These are phyloP conservation scores for Emergomyces orientalis DNA, from an alignment of 2,329 filamentous ascomycete species.

Conservation along the genomic window DNA sequence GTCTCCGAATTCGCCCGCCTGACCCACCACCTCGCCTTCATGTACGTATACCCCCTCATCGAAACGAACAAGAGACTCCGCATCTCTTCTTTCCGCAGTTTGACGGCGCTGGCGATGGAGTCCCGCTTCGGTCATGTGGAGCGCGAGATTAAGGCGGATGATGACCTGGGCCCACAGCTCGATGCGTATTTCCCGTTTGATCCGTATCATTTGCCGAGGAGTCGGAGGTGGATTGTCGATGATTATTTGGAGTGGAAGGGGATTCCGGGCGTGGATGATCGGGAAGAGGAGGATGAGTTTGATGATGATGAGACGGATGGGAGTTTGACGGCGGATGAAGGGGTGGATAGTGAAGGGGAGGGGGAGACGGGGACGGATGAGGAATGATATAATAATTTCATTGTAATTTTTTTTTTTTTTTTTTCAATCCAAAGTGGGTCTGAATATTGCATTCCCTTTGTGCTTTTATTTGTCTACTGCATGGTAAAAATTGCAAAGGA, in stretches of 20 bases:
- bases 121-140: conserved; percentile 37
- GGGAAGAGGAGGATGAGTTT: conserved; percentile 45
- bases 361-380: conserved; percentile 38
- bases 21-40: conserved; percentile 71
- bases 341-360: conserved; percentile 31
- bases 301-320: conserved; percentile 32
- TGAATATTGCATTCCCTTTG: background rate
- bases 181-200: conserved; percentile 97
- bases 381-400: conserved; percentile 22
- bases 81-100: conserved; percentile 55
- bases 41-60: conserved; percentile 80
- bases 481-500: background rate
- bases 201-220: conserved; percentile 81
- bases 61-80: conserved; percentile 88
- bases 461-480: background rate
- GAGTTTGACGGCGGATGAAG: conserved; percentile 22
- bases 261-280: conserved; percentile 58
- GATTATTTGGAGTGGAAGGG: conserved; percentile 76
- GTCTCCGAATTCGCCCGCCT: conserved; percentile 87
- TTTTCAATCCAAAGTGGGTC: background rate
- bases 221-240: conserved; percentile 75
- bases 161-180: conserved; percentile 72
- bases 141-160: conserved; percentile 49
- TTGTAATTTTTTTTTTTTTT: background rate
- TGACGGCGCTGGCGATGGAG: conserved; percentile 28